These are phyloP conservation scores for Epichloe sylvatica DNA, from an alignment of 2,329 filamentous ascomycete species.

Conservation along the genomic window DNA sequence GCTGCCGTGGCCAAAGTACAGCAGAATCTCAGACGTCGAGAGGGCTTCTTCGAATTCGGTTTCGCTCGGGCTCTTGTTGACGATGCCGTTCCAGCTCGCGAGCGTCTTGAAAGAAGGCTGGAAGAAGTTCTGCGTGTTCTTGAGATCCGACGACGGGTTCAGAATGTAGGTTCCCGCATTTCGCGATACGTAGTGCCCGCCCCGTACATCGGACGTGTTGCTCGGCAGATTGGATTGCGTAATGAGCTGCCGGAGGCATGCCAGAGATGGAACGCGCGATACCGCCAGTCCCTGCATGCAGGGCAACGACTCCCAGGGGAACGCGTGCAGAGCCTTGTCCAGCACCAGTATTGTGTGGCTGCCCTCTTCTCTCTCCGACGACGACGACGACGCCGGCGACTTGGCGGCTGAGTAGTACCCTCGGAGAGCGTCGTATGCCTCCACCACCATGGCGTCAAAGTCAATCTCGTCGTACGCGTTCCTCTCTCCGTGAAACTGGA, in stretches of 20 bases:
- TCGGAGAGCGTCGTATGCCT: constrained; percentile 71
- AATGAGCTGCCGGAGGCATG: constrained; percentile 65
- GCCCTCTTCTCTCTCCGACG: constrained; percentile 26
- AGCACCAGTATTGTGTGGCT: constrained; percentile 75
- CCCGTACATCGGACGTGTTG: constrained; percentile 6
- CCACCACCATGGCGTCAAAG: constrained; percentile 81
- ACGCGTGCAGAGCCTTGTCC: constrained; percentile 78
- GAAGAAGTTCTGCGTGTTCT: constrained; percentile 65
- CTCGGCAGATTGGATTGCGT: constrained; percentile 28
- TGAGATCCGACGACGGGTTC: constrained; percentile 76
- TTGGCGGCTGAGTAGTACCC: constrained; percentile 52
- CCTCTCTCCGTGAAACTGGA: constrained; percentile 90
- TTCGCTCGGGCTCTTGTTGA: constrained; percentile 58
- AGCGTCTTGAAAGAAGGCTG: constrained; percentile 48
- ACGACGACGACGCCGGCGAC: constrained; percentile 18
- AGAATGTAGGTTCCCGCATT: constrained; percentile 62
- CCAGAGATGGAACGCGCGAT: constrained; percentile 76
- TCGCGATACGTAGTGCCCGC: constrained; percentile 41
- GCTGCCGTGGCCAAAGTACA: constrained; percentile 95
- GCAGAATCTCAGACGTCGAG: constrained; percentile 52
- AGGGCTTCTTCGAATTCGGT: constrained; percentile 60
- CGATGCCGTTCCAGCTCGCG: constrained; percentile 57
- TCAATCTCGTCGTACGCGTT: constrained; percentile 98
- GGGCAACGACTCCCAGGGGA: constrained; percentile 92
- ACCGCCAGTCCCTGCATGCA: constrained; percentile 69